These are phyloP conservation scores for Paralagenidium karlingii DNA, from an alignment of 352 stramenopile species.

Conservation along the genomic window DNA sequence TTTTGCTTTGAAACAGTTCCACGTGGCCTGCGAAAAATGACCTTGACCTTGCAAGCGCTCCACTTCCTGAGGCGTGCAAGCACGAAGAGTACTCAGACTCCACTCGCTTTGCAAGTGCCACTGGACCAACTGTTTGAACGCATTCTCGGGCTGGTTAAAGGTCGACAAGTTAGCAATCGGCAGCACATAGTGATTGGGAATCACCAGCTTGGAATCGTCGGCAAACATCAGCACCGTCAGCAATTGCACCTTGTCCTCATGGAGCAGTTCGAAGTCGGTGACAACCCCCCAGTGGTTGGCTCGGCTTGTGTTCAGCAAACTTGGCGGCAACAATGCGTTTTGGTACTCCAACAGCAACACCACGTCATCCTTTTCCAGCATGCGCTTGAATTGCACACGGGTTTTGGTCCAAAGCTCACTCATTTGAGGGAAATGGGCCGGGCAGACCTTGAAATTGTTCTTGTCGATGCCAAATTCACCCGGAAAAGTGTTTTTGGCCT, in stretches of 20 bases:
- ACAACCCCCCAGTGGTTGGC: slow-evolving; percentile 56
- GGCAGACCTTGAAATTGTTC: no score
- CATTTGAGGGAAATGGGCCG: no score
- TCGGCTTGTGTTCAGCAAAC: no score
- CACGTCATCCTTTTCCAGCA: slow-evolving; percentile 29
- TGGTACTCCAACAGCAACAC: slow-evolving; percentile 57
- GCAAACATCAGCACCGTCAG: slow-evolving; percentile 43
- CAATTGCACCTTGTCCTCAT: slow-evolving; percentile 21
- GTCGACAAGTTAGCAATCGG: slow-evolving; percentile 18
- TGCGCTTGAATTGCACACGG: slow-evolving; percentile 14
- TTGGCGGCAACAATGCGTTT: slow-evolving; percentile 33
- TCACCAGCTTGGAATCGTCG: slow-evolving; percentile 31
- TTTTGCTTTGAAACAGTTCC: no score
- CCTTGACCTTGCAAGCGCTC: no score
- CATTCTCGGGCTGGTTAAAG: slow-evolving; percentile 21
- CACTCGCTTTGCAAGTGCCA: slow-evolving; percentile 38
- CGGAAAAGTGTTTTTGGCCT: no score
- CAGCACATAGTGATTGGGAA: slow-evolving; percentile 45
- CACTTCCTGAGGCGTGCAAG: no score
- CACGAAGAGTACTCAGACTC: slow-evolving; percentile 22
- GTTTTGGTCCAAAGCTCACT: no score
- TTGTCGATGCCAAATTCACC: no score
- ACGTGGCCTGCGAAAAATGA: no score
- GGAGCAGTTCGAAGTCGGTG: slow-evolving; percentile 23
- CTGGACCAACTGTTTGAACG: slow-evolving; percentile 38